phyloP scores from a whole-genome alignment of 495 filamentous ascomycete genomes.

The Aspergillus sparsus region DNA sequence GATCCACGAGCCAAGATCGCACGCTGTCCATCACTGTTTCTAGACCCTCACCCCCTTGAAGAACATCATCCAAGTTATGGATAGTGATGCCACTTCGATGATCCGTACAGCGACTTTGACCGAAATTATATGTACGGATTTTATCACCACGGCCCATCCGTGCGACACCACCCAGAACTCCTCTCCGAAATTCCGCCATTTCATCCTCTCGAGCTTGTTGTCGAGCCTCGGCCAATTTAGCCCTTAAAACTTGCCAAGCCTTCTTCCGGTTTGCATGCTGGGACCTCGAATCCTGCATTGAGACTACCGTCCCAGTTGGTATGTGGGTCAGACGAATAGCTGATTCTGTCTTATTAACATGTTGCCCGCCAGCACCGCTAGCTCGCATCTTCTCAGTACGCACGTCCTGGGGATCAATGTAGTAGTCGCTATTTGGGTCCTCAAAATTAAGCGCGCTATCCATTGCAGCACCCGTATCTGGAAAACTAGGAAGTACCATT shows the following conservation, averaged over 20 bases:
- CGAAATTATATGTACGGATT: slow-evolving; percentile 92
- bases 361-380: slow-evolving; percentile 89
- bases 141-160: slow-evolving; percentile 90
- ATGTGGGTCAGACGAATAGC: slow-evolving; percentile 92
- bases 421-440: slow-evolving; percentile 87
- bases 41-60: slow-evolving; percentile 69
- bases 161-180: slow-evolving; percentile 71
- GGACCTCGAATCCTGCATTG: slow-evolving; percentile 90
- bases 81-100: slow-evolving; percentile 83
- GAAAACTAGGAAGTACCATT: slow-evolving; percentile 84
- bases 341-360: slow-evolving; percentile 97
- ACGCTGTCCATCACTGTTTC: slow-evolving; percentile 82
- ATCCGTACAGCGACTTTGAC: slow-evolving; percentile 91
- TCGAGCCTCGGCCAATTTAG: slow-evolving; percentile 75
- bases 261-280: slow-evolving; percentile 84
- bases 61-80: slow-evolving; percentile 78
- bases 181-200: slow-evolving; percentile 67
- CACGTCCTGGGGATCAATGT: slow-evolving; percentile 84
- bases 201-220: slow-evolving; percentile 86
- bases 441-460: slow-evolving; percentile 63
- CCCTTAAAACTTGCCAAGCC: slow-evolving; percentile 83
- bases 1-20: slow-evolving; percentile 72
- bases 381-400: slow-evolving; percentile 87
- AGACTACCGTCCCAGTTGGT: slow-evolving; percentile 80
- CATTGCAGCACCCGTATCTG: slow-evolving; percentile 52